Evolutionary conservation across 2,329 filamentous ascomycete species (phyloP).

Genomic region (Stemphylium beticola): DNA sequence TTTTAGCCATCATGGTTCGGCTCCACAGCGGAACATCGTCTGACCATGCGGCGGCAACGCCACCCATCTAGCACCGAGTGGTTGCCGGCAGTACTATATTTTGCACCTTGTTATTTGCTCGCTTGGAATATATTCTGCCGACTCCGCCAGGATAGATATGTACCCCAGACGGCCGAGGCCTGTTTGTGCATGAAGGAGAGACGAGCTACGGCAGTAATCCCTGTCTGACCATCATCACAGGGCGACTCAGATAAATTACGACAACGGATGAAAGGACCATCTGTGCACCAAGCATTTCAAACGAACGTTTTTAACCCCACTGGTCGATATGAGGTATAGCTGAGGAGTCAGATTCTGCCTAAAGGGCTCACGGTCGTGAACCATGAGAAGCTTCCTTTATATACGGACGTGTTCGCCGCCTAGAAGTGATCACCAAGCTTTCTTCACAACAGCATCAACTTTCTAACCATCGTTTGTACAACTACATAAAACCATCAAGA

Average conservation of each 20-base stretch:
- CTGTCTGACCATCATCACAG: conserved; percentile 32
- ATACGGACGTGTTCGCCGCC: conserved; percentile 19
- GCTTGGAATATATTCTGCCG: conserved; percentile 22
- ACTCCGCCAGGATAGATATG: conserved; percentile 30
- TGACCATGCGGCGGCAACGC: conserved; percentile 17
- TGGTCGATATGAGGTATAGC: conserved; percentile 22
- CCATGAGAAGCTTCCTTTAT: conserved; percentile 19
- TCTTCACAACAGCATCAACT: conserved; percentile 15
- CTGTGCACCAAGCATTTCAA: conserved; percentile 16
- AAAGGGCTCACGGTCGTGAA: conserved; percentile 24
- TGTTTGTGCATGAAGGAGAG: conserved; percentile 26
- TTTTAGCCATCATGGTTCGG: conserved; percentile 30
- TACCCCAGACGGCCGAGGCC: conserved; percentile 41
- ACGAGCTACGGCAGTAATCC: conserved; percentile 32
- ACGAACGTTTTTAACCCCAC: conserved; percentile 32
- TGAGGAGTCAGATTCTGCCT: conserved; percentile 39
- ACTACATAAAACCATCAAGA: conserved; percentile 11
- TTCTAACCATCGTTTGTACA: neutral
- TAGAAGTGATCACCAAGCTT: conserved; percentile 18
- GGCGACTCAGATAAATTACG: conserved; percentile 36
- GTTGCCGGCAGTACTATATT: conserved; percentile 16
- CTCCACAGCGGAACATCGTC: conserved; percentile 12
- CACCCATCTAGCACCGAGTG: conserved; percentile 11
- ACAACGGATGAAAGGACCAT: conserved; percentile 44
- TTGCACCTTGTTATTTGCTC: conserved; percentile 24